phyloP scores from a whole-genome alignment of 208 protist species.

The Trypanosoma scelopori region DNA sequence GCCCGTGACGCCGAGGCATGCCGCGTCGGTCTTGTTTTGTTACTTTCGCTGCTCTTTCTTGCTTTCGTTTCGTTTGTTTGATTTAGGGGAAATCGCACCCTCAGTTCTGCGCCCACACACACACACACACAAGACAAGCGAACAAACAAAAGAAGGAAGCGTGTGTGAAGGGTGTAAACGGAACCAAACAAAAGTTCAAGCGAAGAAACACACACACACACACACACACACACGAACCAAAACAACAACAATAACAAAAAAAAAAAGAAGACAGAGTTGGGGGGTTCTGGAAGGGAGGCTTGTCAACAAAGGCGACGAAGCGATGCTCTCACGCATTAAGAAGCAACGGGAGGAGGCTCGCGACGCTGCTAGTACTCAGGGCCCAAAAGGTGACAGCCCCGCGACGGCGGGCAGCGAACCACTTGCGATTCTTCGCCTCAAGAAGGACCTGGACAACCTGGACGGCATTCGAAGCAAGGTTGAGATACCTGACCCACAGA shows the following conservation, averaged over 20 bases:
- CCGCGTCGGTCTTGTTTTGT: too few species aligned
- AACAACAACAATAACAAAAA: slow-evolving; percentile 1
- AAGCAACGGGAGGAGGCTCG: slow-evolving; percentile 25
- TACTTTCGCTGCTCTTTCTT: not conserved
- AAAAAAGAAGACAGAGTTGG: slow-evolving; percentile 5
- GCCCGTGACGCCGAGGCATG: too few species aligned
- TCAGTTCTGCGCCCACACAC: too few species aligned
- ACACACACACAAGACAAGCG: too few species aligned
- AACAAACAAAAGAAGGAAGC: too few species aligned
- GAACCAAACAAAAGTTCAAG: too few species aligned
- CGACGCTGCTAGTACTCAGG: not conserved
- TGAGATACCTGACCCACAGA: slow-evolving; percentile 35
- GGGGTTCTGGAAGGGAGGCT: too few species aligned
- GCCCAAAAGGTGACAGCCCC: not conserved
- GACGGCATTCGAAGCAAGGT: slow-evolving; percentile 51
- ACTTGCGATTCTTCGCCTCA: slow-evolving; percentile 52
- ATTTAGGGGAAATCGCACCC: not conserved
- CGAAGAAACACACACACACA: too few species aligned
- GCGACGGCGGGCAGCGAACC: slow-evolving; percentile 21
- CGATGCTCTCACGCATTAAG: slow-evolving; percentile 33
- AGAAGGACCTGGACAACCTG: slow-evolving; percentile 60
- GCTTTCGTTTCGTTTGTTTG: not conserved
- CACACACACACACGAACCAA: not conserved
- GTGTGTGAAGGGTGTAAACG: too few species aligned
- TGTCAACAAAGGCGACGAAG: not conserved